These are phyloP conservation scores for Calonectria pseudoreteaudii DNA, from an alignment of 2,329 filamentous ascomycete species.

Conservation along the genomic window DNA sequence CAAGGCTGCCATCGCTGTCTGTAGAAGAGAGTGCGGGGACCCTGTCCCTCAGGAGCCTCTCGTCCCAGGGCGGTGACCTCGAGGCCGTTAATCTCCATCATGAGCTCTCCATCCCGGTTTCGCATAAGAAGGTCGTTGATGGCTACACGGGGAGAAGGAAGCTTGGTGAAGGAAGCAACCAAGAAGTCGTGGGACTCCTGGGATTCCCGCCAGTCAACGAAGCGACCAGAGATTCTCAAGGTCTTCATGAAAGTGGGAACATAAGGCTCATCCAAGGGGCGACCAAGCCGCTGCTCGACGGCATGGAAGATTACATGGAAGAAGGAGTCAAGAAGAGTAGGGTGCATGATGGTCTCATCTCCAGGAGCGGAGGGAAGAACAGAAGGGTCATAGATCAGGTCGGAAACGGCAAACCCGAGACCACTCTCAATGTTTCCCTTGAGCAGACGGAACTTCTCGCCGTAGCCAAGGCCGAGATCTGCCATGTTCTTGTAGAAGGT, in stretches of 20 bases:
- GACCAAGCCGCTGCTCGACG: conserved; percentile 38
- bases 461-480: conserved; percentile 38
- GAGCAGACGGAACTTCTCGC: conserved; percentile 38
- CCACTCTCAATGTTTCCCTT: conserved; percentile 39
- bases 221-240: conserved; percentile 36
- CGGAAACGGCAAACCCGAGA: conserved; percentile 33
- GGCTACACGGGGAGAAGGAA: conserved; percentile 39
- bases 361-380: conserved; percentile 29
- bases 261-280: conserved; percentile 39
- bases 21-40: conserved; percentile 38
- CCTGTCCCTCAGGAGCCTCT: conserved; percentile 31
- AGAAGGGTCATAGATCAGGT: conserved; percentile 34
- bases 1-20: conserved; percentile 39
- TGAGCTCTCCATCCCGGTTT: conserved; percentile 30
- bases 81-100: conserved; percentile 39
- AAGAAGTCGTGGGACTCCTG: conserved; percentile 27
- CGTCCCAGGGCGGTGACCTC: conserved; percentile 38
- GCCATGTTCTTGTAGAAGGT: conserved; percentile 40
- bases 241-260: conserved; percentile 40
- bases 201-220: conserved; percentile 32
- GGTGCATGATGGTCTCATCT: conserved; percentile 41
- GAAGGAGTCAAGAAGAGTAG: conserved; percentile 40
- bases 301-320: conserved; percentile 43
- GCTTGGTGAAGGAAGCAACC: conserved; percentile 38
- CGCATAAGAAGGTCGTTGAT: conserved; percentile 40